Evolutionary conservation across 441 rosid species (phyloP).

Genomic region (Raphanus hybrid): DNA sequence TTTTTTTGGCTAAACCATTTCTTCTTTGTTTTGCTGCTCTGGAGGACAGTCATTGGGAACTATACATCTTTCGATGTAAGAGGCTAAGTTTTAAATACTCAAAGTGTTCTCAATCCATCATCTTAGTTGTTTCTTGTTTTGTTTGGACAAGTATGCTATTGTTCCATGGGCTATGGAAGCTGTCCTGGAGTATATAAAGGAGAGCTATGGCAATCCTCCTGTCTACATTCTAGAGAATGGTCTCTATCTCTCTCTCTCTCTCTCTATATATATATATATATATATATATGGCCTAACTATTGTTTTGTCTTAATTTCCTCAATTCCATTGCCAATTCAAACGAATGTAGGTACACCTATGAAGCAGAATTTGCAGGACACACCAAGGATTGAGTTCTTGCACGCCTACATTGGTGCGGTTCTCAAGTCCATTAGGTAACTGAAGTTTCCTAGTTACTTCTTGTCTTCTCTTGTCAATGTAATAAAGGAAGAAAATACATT

Average conservation of each 20-base stretch:
- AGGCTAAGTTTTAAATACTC: not conserved
- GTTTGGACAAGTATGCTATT: slow-evolving; percentile 41
- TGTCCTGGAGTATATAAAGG: slow-evolving; percentile 47
- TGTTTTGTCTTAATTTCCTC: no score
- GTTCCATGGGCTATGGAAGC: slow-evolving; percentile 57
- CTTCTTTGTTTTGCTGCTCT: not conserved
- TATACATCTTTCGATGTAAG: not conserved
- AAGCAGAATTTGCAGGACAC: not conserved
- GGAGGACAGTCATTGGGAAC: slow-evolving; percentile 4
- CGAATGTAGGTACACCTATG: no score
- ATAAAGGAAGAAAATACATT: not conserved
- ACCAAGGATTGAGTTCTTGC: not conserved
- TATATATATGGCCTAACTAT: no score
- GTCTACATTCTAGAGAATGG: slow-evolving; percentile 74
- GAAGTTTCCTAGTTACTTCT: not conserved
- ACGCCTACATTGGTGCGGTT: not conserved
- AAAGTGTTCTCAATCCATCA: not conserved
- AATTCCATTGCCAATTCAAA: no score
- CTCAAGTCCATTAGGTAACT: not conserved
- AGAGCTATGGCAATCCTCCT: slow-evolving; percentile 36
- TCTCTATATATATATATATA: not conserved
- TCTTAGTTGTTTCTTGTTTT: not conserved
- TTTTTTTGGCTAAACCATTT: not conserved
- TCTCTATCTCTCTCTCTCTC: not conserved
- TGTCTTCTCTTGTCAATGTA: not conserved